Percentiles rank a stretch among this genome's conserved stretches.
phyloP scores from a whole-genome alignment of 169 alveolate genomes.

The Theileria annulata region DNA sequence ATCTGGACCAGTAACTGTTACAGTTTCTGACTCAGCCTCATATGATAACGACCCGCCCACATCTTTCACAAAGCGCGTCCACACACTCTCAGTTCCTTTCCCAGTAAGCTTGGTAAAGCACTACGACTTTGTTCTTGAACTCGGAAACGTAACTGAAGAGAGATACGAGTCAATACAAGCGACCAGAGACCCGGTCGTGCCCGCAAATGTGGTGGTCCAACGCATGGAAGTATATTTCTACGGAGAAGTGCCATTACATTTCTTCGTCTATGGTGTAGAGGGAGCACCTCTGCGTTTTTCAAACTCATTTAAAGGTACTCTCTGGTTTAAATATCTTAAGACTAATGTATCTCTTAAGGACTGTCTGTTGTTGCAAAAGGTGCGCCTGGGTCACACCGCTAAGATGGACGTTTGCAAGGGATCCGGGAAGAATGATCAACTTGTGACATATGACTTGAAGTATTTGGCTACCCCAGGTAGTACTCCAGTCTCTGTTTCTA shows the following conservation, averaged over 20 bases:
- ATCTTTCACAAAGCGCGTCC: background rate
- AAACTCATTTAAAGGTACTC: background rate
- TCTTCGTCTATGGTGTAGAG: background rate
- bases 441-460: background rate
- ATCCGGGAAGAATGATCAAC: background rate
- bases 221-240: background rate
- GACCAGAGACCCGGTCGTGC: background rate
- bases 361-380: background rate
- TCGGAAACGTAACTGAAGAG: background rate
- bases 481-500: background rate
- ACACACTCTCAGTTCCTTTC: conserved; percentile 10
- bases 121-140: conserved; percentile 3
- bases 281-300: conserved; percentile 7
- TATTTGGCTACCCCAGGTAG: background rate
- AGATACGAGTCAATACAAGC: background rate
- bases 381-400: background rate
- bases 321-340: background rate
- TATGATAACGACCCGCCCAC: background rate
- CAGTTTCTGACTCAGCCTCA: conserved; percentile 1
- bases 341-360: background rate
- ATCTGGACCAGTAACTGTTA: conserved; percentile 9
- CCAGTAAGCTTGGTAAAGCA: conserved; percentile 12
- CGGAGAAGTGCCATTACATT: conserved; percentile 10
- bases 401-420: conserved; percentile 8
- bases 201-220: background rate